Conservation (phyloP, 768 basidiomycete species). For the Mrakia frigida region DNA sequence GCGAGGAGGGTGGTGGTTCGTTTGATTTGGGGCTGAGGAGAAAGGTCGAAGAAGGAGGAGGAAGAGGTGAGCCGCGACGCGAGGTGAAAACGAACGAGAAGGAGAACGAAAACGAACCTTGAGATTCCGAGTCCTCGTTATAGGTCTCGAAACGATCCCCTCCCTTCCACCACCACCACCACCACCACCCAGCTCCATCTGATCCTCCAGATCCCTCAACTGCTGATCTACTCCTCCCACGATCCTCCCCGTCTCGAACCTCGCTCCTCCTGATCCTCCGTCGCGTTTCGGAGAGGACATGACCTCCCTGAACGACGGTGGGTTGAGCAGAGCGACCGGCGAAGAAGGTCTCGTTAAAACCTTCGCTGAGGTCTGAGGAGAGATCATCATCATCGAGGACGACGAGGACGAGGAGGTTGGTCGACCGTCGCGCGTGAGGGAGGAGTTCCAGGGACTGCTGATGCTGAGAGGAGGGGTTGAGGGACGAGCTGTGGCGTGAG, state of each 20-base stretch:
- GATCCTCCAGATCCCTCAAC: constrained; percentile 2
- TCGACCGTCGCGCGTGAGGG: neutral
- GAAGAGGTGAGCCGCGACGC: neutral
- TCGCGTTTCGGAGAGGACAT: neutral
- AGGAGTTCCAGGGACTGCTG: neutral
- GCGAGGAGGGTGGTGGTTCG: constrained; percentile 5
- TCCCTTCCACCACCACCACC: no score
- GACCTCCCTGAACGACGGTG: constrained; percentile 10
- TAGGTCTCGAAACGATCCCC: neutral
- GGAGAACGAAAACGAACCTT: neutral
- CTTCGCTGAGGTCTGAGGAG: neutral
- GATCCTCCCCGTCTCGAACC: neutral
- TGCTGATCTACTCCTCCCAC: neutral
- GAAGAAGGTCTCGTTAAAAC: neutral
- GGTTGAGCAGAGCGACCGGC: neutral
- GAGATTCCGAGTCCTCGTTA: constrained; percentile 6
- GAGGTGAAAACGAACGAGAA: no score
- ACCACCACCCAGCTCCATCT: constrained; percentile 2
- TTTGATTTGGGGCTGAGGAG: constrained; percentile 9
- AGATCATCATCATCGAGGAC: constrained; percentile 12
- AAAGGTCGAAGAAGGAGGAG: neutral
- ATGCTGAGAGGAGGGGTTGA: neutral
- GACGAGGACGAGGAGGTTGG: neutral
- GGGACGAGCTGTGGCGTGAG: neutral
- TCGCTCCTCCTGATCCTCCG: no score